phyloP scores from a whole-genome alignment of 2,329 filamentous ascomycete species.

The Raffaelea arxii region DNA sequence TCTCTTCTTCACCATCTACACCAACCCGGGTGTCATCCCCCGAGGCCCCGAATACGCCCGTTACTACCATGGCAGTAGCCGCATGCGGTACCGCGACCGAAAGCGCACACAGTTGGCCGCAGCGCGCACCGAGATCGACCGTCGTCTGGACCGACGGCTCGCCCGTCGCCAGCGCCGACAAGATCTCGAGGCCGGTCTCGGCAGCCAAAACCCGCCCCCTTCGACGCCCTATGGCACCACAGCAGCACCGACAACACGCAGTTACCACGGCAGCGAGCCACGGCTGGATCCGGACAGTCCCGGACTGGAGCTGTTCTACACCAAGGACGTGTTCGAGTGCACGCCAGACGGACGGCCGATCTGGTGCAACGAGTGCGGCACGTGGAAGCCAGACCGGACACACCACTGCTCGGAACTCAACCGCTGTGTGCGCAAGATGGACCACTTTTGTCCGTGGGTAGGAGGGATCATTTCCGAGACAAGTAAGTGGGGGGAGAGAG shows the following conservation, averaged over 20 bases:
- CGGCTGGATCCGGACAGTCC: constrained; percentile 49
- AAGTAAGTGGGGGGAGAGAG: constrained; percentile 30
- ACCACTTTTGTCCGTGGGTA: constrained; percentile 96
- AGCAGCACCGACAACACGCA: background rate
- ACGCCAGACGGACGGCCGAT: constrained; percentile 73
- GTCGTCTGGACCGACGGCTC: background rate
- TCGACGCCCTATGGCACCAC: constrained; percentile 4
- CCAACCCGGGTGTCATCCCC: constrained; percentile 65
- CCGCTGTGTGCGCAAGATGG: constrained; percentile 81
- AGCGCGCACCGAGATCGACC: constrained; percentile 6
- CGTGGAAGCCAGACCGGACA: constrained; percentile 79
- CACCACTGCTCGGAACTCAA: constrained; percentile 80
- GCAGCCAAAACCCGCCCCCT: too few species aligned
- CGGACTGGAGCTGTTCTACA: constrained; percentile 68
- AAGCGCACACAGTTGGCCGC: background rate
- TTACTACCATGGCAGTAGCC: constrained; percentile 6
- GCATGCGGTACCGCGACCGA: background rate
- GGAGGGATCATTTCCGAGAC: constrained; percentile 84
- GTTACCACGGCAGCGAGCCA: constrained; percentile 18
- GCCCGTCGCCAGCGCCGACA: background rate
- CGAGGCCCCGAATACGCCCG: constrained; percentile 36
- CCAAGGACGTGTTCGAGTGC: constrained; percentile 74
- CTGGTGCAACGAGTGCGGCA: constrained; percentile 76
- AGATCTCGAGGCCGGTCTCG: constrained; percentile 14
- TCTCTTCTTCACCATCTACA: constrained; percentile 56